A percentile compares a stretch with the other conserved stretches of the same genome.
phyloP scores from a whole-genome alignment of 2,329 filamentous ascomycete species.

The Pseudogymnoascus sp. region DNA sequence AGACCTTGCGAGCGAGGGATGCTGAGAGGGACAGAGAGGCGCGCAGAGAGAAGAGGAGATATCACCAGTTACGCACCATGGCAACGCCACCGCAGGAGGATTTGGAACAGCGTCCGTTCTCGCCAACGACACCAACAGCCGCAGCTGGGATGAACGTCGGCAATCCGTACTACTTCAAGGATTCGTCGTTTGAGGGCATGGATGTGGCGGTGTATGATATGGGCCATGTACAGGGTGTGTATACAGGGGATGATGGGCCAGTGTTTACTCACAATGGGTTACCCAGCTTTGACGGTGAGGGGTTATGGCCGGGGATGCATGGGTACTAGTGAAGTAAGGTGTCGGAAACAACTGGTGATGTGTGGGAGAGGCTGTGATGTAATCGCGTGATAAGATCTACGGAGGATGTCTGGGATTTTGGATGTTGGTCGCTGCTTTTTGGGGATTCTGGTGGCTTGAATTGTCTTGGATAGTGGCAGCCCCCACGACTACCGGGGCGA shows the following conservation, averaged over 20 bases:
- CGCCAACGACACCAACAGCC: slow-evolving; percentile 11
- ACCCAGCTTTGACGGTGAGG: slow-evolving; percentile 5
- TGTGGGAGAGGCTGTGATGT: not conserved
- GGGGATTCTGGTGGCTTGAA: not conserved
- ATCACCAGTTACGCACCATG: not conserved
- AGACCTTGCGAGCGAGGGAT: not conserved
- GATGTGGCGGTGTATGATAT: slow-evolving; percentile 21
- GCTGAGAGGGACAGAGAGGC: slow-evolving; percentile 2
- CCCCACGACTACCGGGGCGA: not conserved
- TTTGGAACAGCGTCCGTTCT: slow-evolving; percentile 2
- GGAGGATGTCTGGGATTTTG: not conserved
- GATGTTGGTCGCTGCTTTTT: not conserved
- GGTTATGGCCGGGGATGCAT: not conserved
- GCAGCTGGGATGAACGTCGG: slow-evolving; percentile 18
- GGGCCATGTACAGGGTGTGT: slow-evolving; percentile 25
- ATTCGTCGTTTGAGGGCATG: slow-evolving; percentile 18
- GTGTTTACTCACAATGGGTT: slow-evolving; percentile 21
- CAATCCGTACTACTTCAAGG: slow-evolving; percentile 21
- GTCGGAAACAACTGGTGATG: not conserved
- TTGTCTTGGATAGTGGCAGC: not conserved
- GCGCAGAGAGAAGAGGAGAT: not conserved
- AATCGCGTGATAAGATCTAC: slow-evolving; percentile 1
- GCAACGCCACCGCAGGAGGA: slow-evolving; percentile 2
- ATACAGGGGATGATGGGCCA: slow-evolving; percentile 19
- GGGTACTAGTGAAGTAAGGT: slow-evolving; percentile 2